Percentiles rank a stretch among this genome's conserved stretches.
These are phyloP conservation scores for Pulveroboletus frians DNA, from an alignment of 768 basidiomycete species.

Conservation along the genomic window DNA sequence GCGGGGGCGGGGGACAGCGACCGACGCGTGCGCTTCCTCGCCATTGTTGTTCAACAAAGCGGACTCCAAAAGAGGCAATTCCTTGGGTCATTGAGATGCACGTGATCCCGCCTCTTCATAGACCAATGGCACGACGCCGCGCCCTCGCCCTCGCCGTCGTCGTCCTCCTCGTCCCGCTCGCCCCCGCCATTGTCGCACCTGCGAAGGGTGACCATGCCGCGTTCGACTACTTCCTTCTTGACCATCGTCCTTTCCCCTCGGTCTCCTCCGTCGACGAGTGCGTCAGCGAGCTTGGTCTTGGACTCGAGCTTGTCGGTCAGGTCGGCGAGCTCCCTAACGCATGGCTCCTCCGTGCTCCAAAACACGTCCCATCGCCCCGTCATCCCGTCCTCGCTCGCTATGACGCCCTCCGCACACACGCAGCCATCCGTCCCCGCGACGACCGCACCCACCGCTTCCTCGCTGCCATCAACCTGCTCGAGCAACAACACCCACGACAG, in stretches of 20 bases:
- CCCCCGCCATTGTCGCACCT: slow-evolving; percentile 7
- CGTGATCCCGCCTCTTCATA: slow-evolving; percentile 8
- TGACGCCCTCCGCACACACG: slow-evolving; percentile 37
- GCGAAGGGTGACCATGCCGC: slow-evolving; percentile 49
- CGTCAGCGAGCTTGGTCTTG: slow-evolving; percentile 56
- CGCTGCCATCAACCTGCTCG: slow-evolving; percentile 55
- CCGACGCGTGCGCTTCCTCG: slow-evolving; percentile 24
- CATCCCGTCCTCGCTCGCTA: slow-evolving; percentile 44
- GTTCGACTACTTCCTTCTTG: slow-evolving; percentile 81
- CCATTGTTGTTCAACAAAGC: slow-evolving; percentile 18
- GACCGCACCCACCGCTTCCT: slow-evolving; percentile 40
- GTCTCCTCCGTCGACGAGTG: slow-evolving; percentile 58
- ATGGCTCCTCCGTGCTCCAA: slow-evolving; percentile 74
- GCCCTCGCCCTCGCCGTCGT: slow-evolving; percentile 3
- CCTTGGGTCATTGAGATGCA: background rate
- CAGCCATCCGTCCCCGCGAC: slow-evolving; percentile 34
- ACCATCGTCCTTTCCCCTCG: slow-evolving; percentile 49
- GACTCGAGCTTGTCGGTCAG: slow-evolving; percentile 85
- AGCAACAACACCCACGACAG: slow-evolving; percentile 59
- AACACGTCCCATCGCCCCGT: slow-evolving; percentile 15
- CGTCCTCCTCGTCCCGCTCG: slow-evolving; percentile 5
- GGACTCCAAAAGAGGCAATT: slow-evolving; percentile 1
- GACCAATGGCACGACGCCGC: slow-evolving; percentile 13
- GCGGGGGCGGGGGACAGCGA: slow-evolving; percentile 13
- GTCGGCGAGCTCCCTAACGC: slow-evolving; percentile 76